phyloP scores from a whole-genome alignment of 306 rosid species.

The Cucumis sativus region Cucumber_9930_V3 NC_026660.2:14723001-14723500 shows the following conservation, averaged over 20 bases:
- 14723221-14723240: slow-evolving; percentile 86
- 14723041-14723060: slow-evolving; percentile 95
- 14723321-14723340: neutral
- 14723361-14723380: slow-evolving; percentile 12
- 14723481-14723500: neutral
- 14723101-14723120: neutral
- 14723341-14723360: neutral
- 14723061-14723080: slow-evolving; percentile 74
- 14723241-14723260: slow-evolving; percentile 79
- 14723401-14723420: slow-evolving; percentile 60
- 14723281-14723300: slow-evolving; percentile 71
- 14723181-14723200: slow-evolving; percentile 71
- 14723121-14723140: neutral
- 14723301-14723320: slow-evolving; percentile 3
- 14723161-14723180: neutral
- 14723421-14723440: slow-evolving; percentile 71
- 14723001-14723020: slow-evolving; percentile 52
- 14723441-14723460: neutral
- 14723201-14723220: slow-evolving; percentile 64
- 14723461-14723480: neutral
- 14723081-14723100: slow-evolving; percentile 70
- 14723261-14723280: slow-evolving; percentile 63
- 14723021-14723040: slow-evolving; percentile 80
- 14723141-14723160: neutral
- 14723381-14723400: slow-evolving; percentile 51